Conservation (phyloP, 176 grass and related monocot species). For the Triticum dicoccoides region DNA sequence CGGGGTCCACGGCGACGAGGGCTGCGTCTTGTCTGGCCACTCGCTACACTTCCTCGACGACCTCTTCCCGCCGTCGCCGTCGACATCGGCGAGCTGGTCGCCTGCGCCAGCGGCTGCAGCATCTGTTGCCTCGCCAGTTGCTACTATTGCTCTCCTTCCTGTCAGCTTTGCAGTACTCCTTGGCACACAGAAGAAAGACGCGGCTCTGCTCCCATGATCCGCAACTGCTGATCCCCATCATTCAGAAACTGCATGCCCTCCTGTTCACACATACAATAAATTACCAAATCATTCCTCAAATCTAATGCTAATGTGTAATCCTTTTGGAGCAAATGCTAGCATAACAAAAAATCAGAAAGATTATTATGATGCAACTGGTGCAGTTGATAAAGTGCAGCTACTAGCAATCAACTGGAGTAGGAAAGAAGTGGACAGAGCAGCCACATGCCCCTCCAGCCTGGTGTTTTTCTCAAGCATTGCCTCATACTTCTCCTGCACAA, state of each 20-base stretch:
- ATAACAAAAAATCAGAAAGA: not conserved
- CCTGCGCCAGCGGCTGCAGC: not conserved
- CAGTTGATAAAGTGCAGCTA: not conserved
- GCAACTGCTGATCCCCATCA: constrained; percentile 9
- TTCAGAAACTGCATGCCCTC: constrained; percentile 42
- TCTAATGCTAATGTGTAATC: not conserved
- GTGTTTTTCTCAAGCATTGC: constrained; percentile 36
- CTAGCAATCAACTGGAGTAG: too few species aligned
- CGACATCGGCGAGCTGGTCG: not conserved
- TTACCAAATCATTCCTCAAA: not conserved
- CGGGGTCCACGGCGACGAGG: not conserved
- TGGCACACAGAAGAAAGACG: not conserved
- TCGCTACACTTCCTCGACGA: constrained; percentile 31
- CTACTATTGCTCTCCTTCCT: not conserved
- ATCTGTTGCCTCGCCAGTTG: not conserved
- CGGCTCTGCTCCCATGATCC: constrained; percentile 8
- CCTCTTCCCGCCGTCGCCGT: not conserved
- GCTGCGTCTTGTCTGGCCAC: constrained; percentile 24
- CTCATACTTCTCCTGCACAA: constrained; percentile 45
- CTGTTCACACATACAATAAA: constrained; percentile 17
- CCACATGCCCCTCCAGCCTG: constrained; percentile 28
- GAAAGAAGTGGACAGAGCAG: constrained; percentile 17
- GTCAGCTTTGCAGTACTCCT: constrained; percentile 16
- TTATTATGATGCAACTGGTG: not conserved
- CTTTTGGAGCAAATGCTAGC: not conserved